Conservation (phyloP, 345 rosid species). For the Euphorbia pulcherrima region DNA sequence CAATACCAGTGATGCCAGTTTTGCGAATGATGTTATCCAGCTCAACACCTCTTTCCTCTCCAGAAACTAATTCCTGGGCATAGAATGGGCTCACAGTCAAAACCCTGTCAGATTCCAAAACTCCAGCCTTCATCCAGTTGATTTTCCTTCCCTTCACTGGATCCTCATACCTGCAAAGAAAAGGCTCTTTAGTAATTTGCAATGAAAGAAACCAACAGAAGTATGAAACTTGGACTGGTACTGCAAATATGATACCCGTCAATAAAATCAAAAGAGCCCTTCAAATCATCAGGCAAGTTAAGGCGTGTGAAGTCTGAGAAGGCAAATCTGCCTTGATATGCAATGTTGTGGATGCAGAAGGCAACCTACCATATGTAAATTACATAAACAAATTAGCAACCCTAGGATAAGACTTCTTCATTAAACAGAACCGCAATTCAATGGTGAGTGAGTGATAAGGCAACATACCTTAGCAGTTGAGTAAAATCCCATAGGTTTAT, state of each 20-base stretch:
- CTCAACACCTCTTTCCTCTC: conserved; percentile 73
- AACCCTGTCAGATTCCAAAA: conserved; percentile 67
- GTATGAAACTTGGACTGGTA: neutral
- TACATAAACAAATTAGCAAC: neutral
- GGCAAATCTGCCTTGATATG: conserved; percentile 83
- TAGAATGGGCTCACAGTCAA: conserved; percentile 86
- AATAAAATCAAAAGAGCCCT: conserved; percentile 76
- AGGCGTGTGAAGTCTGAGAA: conserved; percentile 64
- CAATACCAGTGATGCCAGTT: conserved; percentile 59
- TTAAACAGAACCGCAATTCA: neutral
- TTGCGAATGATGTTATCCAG: conserved; percentile 55
- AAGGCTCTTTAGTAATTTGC: conserved; percentile 5
- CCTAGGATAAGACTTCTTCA: neutral
- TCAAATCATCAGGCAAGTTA: conserved; percentile 64
- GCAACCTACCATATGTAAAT: conserved; percentile 51
- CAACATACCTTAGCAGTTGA: conserved; percentile 62
- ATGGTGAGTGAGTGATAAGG: neutral
- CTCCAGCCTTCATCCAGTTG: conserved; percentile 96
- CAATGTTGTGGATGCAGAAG: conserved; percentile 95
- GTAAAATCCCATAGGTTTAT: conserved; percentile 65
- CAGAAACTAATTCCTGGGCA: conserved; percentile 79
- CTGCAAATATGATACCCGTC: conserved; percentile 52
- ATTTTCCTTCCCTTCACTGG: conserved; percentile 87
- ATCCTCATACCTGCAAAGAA: conserved; percentile 41
- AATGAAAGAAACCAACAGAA: neutral